Evolutionary conservation across 2,329 filamentous ascomycete genomes (phyloP), one percentile per base, ranked within the genome.

Genomic region (Verticillium zaregamsianum): DNA sequence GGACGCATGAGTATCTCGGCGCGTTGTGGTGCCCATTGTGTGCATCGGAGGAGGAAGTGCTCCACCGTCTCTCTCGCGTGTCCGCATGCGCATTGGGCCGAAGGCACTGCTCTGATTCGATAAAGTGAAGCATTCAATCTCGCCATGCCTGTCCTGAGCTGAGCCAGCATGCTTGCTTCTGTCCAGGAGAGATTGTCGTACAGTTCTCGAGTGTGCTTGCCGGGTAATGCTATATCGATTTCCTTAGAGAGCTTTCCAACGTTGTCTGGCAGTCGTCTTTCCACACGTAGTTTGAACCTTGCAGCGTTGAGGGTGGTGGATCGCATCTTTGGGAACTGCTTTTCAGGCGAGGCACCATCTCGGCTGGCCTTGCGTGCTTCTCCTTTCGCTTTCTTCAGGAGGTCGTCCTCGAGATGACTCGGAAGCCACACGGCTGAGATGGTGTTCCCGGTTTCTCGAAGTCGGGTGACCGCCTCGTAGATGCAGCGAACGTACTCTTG

Each of bases 21-120:
- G 7, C n/a, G 33, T 5, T 59, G 37, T 54, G 65, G 61, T 11
- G 66, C 70, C 71, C 65, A 73, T 61, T 68, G 68, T 61, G 33
- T 66, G 59, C 61, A 72, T 64, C 63, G 63, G 62, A 70, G 71
- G 61, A 71, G 66, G 35, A 70, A 70, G 65, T 70, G 64, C 55
- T 71, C 64, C 23, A 68, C 66, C 35, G 64, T 71, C 59, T 71
- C 67, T 70, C 61, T 67, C 32, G 57, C 64, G 59, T 61, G 45
- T 25, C 62, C 62, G 25, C 59, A 64, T 25, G 40, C 59, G 55
- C 49, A 66, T 59, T 64, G 55, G 39, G 61, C 52, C 49, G 49
- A 62, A 55, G 49, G 31, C 35, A 25, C 55, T 17, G 49, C 64
- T 56, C 57, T 59, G 23, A 64, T 64, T 31, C 59, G 57, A 31